Percentiles rank a stretch among this genome's conserved stretches.
Evolutionary conservation across 2,329 filamentous ascomycete genomes (phyloP).

Genomic region (Penicillium sclerotiorum): DNA sequence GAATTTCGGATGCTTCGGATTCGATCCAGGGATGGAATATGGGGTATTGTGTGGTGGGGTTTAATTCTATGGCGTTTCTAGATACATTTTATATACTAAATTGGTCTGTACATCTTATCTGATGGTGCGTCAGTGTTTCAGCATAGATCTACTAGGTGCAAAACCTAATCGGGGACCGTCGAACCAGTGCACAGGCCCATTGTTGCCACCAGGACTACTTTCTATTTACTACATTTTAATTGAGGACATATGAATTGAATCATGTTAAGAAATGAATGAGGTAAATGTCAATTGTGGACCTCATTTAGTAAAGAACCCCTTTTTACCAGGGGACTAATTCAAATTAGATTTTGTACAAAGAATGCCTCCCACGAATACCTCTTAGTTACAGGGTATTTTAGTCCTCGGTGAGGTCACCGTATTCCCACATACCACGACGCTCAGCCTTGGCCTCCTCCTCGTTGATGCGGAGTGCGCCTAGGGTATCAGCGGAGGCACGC

Average conservation of each 20-base stretch:
- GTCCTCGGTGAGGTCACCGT: constrained; percentile 92
- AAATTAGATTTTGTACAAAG: constrained; percentile 29
- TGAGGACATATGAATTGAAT: too few relatives aligned
- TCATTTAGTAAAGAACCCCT: too few relatives aligned
- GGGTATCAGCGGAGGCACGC: constrained; percentile 69
- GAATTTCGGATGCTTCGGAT: not conserved
- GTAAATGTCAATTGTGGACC: too few relatives aligned
- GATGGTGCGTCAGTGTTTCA: not conserved
- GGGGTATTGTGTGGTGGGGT: not conserved
- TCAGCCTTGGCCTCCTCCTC: constrained; percentile 78
- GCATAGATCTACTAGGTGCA: not conserved
- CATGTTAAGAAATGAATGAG: too few relatives aligned
- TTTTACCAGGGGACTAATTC: too few relatives aligned
- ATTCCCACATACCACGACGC: constrained; percentile 94
- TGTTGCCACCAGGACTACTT: too few relatives aligned
- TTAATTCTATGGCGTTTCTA: not conserved
- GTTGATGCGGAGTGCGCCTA: constrained; percentile 71
- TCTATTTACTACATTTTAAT: too few relatives aligned
- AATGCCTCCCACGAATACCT: constrained; percentile 2
- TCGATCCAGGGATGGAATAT: not conserved
- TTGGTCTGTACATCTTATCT: not conserved
- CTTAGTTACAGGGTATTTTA: constrained; percentile 42
- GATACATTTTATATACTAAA: not conserved
- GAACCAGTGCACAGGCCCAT: too few relatives aligned
- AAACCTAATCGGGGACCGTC: not conserved